Base-by-base conservation (phyloP, 2,329 filamentous ascomycete genomes). In the Diaporthe citri region DNA sequence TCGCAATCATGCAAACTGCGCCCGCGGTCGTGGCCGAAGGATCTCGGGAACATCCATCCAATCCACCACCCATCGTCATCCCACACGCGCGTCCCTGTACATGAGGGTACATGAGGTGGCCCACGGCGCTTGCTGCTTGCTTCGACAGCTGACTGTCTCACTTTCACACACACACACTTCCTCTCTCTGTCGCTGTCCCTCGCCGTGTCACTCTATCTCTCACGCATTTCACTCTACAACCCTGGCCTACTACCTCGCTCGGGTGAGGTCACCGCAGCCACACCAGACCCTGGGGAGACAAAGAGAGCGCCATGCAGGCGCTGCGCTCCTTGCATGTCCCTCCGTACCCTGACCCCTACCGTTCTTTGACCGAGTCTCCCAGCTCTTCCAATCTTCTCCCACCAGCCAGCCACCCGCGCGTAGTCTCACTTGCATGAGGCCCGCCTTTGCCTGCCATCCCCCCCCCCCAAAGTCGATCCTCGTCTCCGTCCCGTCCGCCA, bases 131-230 rank as follows among this genome's bases (percentile, higher is more conserved):
- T 67, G 64, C 62, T 51, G 51, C n/a, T 15, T 55, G n/a, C 51
- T 28, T 67, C 46, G 62, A 67, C 46, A 51, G 62, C 64, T 67
- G 64, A 67, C 64, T 67, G 64, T 69, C 64, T 69, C 64, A 69
- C 34, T 43, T 67, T 28, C 46, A 36, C 43, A 66, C 25, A 64
- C 60, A 28, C 36, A 7, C 59, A 1, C 41, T 17, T 10, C 20
- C 41, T 4, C 43, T 36, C 12, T 8, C 20, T 9, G 22, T 10
- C 25, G 1, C 17, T 10, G 12, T 17, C 28, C 22, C 25, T 20
- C 17, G 17, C 43, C 62, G 8, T 25, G 28, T 51, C 43, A 46
- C 59, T 46, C 13, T 48, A 66, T 51, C 43, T 66, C 62, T 51
- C 43, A 51, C 62, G 10, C 43, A n/a, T 10, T 15, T 36, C 43